Evolutionary conservation across 345 rosid species (phyloP).

Genomic region (Euphorbia pulcherrima): DNA sequence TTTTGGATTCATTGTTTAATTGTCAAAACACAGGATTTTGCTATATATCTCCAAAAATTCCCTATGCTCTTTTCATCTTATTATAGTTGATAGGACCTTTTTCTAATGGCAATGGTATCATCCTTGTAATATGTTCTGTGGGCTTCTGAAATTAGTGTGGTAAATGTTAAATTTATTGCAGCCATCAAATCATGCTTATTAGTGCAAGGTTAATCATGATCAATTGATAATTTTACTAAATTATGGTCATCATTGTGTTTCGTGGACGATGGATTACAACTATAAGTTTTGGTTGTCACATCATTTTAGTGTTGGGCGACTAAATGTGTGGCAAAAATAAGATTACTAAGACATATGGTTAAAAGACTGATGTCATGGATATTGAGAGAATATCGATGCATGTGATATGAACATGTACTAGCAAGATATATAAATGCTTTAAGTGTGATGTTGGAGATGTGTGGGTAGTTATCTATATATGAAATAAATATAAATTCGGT

Average conservation of each 20-base stretch:
- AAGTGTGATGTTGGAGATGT: too few species aligned
- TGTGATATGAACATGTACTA: too few species aligned
- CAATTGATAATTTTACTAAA: neutral
- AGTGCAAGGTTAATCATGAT: slow-evolving; percentile 31
- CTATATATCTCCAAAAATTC: neutral
- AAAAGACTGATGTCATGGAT: too few species aligned
- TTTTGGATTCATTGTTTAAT: neutral
- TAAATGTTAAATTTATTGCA: slow-evolving; percentile 10
- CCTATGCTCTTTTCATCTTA: neutral
- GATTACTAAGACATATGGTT: too few species aligned
- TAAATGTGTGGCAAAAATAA: too few species aligned
- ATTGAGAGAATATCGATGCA: too few species aligned
- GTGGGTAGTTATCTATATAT: too few species aligned
- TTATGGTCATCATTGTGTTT: neutral
- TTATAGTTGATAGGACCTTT: slow-evolving; percentile 24
- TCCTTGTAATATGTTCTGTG: neutral
- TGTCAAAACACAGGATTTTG: neutral
- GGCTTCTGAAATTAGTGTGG: slow-evolving; percentile 13
- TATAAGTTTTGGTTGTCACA: neutral
- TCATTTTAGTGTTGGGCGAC: slow-evolving; percentile 3
- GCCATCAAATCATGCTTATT: slow-evolving; percentile 17
- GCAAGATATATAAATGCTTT: too few species aligned
- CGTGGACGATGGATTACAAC: neutral
- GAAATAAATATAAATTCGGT: too few species aligned
- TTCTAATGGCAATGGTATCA: slow-evolving; percentile 12